Evolutionary conservation across 2,329 filamentous ascomycete genomes (phyloP).

Genomic region (Penicillium hordei): DNA sequence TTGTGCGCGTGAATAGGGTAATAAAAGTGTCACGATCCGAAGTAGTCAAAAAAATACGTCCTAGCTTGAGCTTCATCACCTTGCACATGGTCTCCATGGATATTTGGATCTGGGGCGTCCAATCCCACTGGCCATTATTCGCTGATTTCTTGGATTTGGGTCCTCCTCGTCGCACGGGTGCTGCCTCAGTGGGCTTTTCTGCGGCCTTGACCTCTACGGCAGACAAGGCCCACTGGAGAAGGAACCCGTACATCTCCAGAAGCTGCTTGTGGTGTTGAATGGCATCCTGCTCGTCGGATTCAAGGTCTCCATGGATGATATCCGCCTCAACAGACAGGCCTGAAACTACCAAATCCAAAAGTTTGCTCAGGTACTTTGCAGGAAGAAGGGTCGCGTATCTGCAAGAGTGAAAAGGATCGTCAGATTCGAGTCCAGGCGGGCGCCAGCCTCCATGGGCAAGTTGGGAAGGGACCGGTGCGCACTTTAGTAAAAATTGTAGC

Average conservation of each 20-base stretch:
- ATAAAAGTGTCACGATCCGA: constrained; percentile 96
- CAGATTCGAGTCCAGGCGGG: constrained; percentile 56
- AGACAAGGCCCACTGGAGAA: constrained; percentile 92
- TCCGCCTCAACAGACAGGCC: constrained; percentile 84
- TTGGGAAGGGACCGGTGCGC: constrained; percentile 59
- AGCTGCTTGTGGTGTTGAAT: constrained; percentile 85
- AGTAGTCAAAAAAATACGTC: constrained; percentile 91
- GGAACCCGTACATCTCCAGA: constrained; percentile 89
- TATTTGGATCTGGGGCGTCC: constrained; percentile 78
- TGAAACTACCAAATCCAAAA: constrained; percentile 86
- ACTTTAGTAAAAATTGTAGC: constrained; percentile 95
- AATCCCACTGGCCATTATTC: constrained; percentile 84
- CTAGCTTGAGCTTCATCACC: constrained; percentile 86
- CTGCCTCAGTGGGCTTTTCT: constrained; percentile 76
- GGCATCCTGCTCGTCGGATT: constrained; percentile 86
- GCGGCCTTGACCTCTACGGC: constrained; percentile 92
- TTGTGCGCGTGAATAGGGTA: constrained; percentile 82
- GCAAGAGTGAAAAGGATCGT: constrained; percentile 59
- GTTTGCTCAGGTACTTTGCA: constrained; percentile 80
- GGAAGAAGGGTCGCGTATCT: constrained; percentile 82
- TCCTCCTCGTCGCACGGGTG: constrained; percentile 70
- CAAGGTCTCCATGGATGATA: constrained; percentile 78
- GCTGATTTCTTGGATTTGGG: constrained; percentile 70
- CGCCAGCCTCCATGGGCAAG: constrained; percentile 31
- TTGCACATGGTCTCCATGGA: constrained; percentile 95